These are phyloP conservation scores for Phytophthora idaei DNA, from an alignment of 352 stramenopile genomes.

Conservation along the genomic window DNA sequence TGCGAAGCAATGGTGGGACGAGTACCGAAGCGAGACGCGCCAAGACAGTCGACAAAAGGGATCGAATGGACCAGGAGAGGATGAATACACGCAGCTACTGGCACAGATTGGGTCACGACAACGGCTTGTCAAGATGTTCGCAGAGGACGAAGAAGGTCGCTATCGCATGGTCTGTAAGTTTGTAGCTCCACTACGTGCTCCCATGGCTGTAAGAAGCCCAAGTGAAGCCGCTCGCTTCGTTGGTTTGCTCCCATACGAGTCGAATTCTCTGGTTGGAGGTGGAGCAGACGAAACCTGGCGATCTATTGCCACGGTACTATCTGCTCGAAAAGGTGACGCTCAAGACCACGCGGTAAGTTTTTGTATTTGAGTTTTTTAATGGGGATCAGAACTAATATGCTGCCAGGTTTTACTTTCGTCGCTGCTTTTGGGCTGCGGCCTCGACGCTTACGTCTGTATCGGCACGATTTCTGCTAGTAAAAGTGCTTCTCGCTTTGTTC, in stretches of 20 bases:
- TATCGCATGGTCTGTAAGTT: constrained; percentile 91
- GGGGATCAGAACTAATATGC: not conserved
- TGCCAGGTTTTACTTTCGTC: constrained; percentile 81
- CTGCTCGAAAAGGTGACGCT: constrained; percentile 72
- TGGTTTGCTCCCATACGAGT: constrained; percentile 72
- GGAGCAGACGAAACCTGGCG: constrained; percentile 78
- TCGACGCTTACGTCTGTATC: constrained; percentile 90
- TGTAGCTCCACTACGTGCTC: constrained; percentile 59
- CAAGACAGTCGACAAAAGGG: constrained; percentile 13
- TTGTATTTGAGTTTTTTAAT: not conserved
- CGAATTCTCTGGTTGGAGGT: constrained; percentile 56
- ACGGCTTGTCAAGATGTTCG: constrained; percentile 83
- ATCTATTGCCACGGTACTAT: constrained; percentile 71
- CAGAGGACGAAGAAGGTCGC: constrained; percentile 85
- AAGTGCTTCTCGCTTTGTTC: constrained; percentile 28
- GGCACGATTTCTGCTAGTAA: constrained; percentile 62
- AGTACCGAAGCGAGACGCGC: constrained; percentile 56
- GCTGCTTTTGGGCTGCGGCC: constrained; percentile 86
- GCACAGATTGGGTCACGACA: constrained; percentile 19
- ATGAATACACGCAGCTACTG: constrained; percentile 31
- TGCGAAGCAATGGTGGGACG: constrained; percentile 86
- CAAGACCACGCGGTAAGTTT: constrained; percentile 78
- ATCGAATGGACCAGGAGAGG: constrained; percentile 7
- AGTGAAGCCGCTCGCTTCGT: constrained; percentile 90
- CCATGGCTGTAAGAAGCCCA: constrained; percentile 59